These are phyloP conservation scores for Pythium angustatum DNA, from an alignment of 352 stramenopile genomes.

Conservation along the genomic window DNA sequence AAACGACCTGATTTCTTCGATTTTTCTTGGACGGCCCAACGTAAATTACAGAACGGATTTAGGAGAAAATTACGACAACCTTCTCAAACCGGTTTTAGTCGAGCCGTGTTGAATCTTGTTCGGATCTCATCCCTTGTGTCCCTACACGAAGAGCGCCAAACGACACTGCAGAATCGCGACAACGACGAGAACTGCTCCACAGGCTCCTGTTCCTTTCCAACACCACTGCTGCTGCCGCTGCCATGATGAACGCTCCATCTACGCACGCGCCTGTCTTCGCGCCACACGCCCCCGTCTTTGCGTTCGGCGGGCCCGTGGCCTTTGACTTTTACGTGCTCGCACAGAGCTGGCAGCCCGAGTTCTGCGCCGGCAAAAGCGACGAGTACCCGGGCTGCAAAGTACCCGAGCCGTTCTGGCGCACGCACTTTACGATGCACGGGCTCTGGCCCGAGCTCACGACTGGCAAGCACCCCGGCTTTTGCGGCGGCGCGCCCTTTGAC, in stretches of 20 bases:
- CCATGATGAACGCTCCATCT: background rate
- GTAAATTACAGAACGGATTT: conserved; percentile 1
- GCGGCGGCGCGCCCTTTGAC: conserved; percentile 74
- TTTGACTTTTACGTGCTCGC: conserved; percentile 92
- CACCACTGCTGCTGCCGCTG: background rate
- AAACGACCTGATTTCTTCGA: background rate
- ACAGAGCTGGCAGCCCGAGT: conserved; percentile 89
- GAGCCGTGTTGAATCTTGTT: conserved; percentile 14
- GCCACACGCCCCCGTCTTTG: conserved; percentile 14
- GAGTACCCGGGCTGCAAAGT: conserved; percentile 68
- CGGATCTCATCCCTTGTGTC: background rate
- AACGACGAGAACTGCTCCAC: too few species aligned
- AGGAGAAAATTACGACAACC: background rate
- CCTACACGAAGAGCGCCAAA: conserved; percentile 9
- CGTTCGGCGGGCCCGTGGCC: conserved; percentile 9
- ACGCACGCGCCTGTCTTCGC: conserved; percentile 19
- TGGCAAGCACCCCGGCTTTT: conserved; percentile 76
- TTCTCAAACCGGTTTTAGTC: conserved; percentile 28
- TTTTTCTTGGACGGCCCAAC: background rate
- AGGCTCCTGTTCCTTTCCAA: too few species aligned
- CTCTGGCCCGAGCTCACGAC: conserved; percentile 82
- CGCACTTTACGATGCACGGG: conserved; percentile 89
- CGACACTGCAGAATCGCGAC: too few species aligned
- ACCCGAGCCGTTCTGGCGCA: conserved; percentile 73
- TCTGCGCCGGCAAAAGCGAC: conserved; percentile 62